A percentile compares a stretch with the other conserved stretches of the same genome.
Conservation (phyloP, 2,329 filamentous ascomycete species). For the Penicillium glabrum region DNA sequence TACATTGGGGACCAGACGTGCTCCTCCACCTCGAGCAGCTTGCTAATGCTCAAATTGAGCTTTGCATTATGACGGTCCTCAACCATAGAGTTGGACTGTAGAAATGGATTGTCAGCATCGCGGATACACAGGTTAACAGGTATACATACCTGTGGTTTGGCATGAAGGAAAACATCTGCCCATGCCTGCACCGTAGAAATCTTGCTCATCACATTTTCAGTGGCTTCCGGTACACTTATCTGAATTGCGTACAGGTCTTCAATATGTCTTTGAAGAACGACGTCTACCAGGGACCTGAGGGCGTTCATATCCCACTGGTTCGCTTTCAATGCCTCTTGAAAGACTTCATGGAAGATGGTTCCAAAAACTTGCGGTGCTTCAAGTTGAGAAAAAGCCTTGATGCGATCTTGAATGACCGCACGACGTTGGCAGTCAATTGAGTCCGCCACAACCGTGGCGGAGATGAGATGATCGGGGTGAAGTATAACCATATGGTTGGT, state of each 20-base stretch:
- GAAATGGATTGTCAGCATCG: constrained; percentile 20
- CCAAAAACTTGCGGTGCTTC: constrained; percentile 85
- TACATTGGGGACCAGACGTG: constrained; percentile 99
- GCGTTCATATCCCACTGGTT: constrained; percentile 77
- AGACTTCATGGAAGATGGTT: constrained; percentile 90
- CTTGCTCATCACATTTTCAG: constrained; percentile 78
- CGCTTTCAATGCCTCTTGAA: constrained; percentile 81
- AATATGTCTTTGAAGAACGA: constrained; percentile 71
- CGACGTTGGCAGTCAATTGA: constrained; percentile 89
- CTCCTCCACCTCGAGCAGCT: constrained; percentile 93
- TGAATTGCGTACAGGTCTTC: constrained; percentile 89
- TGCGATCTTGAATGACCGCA: constrained; percentile 88
- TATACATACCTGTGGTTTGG: constrained; percentile 62
- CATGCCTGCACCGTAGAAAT: constrained; percentile 78
- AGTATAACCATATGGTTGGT: constrained; percentile 82
- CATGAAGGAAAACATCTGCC: constrained; percentile 77
- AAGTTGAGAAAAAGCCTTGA: constrained; percentile 83
- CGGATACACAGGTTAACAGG: constrained; percentile 16
- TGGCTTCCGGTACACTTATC: constrained; percentile 69
- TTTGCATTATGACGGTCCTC: constrained; percentile 76
- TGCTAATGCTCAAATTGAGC: constrained; percentile 81
- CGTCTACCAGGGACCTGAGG: constrained; percentile 65
- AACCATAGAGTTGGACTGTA: constrained; percentile 66
- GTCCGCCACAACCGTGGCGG: constrained; percentile 92
- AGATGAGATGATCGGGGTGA: constrained; percentile 93